phyloP scores from a whole-genome alignment of 257 asterid species.

The Solanum corneliomulleri region DNA sequence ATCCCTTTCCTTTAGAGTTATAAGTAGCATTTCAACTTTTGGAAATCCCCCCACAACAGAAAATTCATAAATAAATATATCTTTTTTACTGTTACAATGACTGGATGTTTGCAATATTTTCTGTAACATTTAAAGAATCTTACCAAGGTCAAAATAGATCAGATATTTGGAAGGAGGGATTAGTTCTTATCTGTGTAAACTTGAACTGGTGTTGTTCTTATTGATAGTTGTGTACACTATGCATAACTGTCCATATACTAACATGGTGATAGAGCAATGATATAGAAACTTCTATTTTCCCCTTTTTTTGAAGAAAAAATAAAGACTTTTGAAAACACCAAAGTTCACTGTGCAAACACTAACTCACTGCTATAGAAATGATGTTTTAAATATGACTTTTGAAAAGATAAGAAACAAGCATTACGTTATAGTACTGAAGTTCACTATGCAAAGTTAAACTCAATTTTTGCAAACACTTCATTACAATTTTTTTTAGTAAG shows the following conservation, averaged over 20 bases:
- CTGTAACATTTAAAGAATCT: neutral
- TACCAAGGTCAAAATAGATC: neutral
- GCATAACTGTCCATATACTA: neutral
- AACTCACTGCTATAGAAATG: neutral
- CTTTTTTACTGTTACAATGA: neutral
- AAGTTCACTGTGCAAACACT: neutral
- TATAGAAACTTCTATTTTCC: neutral
- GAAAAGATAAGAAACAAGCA: neutral
- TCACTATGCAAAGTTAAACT: neutral
- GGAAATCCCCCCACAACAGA: neutral
- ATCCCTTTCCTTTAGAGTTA: neutral
- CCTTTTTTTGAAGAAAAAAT: neutral
- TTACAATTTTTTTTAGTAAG: neutral
- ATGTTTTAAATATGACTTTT: neutral
- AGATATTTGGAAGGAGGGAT: neutral
- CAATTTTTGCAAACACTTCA: neutral
- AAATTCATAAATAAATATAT: neutral
- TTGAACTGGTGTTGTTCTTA: neutral
- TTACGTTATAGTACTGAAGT: neutral
- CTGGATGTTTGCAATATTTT: neutral
- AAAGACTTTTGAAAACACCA: neutral
- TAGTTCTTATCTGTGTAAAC: neutral
- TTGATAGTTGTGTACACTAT: neutral
- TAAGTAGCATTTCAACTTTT: neutral
- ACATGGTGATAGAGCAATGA: neutral